Evolutionary conservation across 164 flowering plant species (phyloP).

Genomic region (Berberis vulgaris): DNA sequence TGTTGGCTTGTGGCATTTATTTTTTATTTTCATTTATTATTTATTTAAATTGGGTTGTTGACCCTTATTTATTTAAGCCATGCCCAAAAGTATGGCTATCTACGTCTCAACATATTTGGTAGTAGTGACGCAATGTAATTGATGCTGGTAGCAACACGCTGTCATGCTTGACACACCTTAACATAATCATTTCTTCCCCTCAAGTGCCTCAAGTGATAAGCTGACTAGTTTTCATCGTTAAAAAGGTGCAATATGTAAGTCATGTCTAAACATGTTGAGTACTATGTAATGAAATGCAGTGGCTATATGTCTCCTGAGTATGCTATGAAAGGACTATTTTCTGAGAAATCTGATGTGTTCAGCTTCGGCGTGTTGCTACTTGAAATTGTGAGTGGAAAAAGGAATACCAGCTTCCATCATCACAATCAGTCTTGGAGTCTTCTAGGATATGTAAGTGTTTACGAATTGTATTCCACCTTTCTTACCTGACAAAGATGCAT

Average conservation of each 20-base stretch:
- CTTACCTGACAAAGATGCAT: neutral
- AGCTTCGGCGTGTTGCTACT: slow-evolving; percentile 2
- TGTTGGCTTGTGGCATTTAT: neutral
- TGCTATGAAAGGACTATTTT: neutral
- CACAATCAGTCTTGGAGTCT: neutral
- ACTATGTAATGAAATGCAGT: neutral
- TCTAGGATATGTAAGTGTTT: neutral
- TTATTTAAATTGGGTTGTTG: too few relatives aligned
- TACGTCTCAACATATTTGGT: too few relatives aligned
- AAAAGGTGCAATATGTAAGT: neutral
- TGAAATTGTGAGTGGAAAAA: neutral
- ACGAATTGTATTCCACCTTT: neutral
- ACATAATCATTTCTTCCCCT: too few relatives aligned
- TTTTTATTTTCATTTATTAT: too few relatives aligned
- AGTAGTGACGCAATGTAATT: too few relatives aligned
- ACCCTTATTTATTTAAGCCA: too few relatives aligned
- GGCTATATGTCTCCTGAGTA: neutral
- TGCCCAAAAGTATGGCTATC: too few relatives aligned
- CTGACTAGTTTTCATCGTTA: neutral
- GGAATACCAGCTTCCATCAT: neutral
- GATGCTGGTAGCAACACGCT: neutral
- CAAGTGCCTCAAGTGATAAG: neutral
- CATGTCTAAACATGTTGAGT: neutral
- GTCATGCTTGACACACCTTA: neutral
- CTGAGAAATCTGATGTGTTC: neutral